phyloP scores from a whole-genome alignment of 2,329 filamentous ascomycete genomes.

The Pezicula neosporulosa region DNA sequence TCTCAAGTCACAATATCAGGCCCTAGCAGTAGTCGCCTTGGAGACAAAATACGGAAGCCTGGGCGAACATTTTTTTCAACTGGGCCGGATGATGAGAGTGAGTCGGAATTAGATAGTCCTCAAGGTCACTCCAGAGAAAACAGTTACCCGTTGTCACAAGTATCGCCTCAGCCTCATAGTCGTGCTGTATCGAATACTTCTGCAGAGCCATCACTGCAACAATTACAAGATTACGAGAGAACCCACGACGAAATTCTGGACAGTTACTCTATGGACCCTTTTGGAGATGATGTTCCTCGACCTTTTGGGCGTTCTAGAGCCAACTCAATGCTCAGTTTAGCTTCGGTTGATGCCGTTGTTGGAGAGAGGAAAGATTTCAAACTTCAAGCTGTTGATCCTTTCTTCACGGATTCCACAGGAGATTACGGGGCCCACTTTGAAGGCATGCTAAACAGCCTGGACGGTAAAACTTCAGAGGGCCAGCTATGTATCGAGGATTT shows the following conservation, averaged over 20 bases:
- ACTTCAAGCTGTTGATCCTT: slow-evolving; percentile 63
- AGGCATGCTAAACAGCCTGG: slow-evolving; percentile 49
- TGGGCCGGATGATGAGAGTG: background rate
- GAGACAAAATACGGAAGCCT: background rate
- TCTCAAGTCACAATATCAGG: background rate
- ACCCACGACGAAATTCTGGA: background rate
- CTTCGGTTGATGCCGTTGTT: slow-evolving; percentile 42
- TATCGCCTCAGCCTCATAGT: background rate
- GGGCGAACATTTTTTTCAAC: background rate
- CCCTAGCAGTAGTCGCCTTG: background rate
- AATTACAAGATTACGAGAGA: background rate
- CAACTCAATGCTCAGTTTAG: slow-evolving; percentile 46
- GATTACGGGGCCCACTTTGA: slow-evolving; percentile 58
- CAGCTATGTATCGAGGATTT: slow-evolving; percentile 63
- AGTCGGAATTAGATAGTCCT: background rate
- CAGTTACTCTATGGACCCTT: background rate
- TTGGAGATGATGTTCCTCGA: background rate
- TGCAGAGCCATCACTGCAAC: background rate
- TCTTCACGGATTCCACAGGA: slow-evolving; percentile 62
- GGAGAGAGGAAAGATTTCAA: slow-evolving; percentile 59
- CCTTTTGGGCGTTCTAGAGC: slow-evolving; percentile 1
- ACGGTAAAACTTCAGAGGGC: slow-evolving; percentile 51
- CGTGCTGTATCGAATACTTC: background rate
- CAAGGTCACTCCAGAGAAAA: background rate
- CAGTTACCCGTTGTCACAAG: background rate